phyloP scores from a whole-genome alignment of 805 yeast species.

The Lipomyces mesembrius region DNA sequence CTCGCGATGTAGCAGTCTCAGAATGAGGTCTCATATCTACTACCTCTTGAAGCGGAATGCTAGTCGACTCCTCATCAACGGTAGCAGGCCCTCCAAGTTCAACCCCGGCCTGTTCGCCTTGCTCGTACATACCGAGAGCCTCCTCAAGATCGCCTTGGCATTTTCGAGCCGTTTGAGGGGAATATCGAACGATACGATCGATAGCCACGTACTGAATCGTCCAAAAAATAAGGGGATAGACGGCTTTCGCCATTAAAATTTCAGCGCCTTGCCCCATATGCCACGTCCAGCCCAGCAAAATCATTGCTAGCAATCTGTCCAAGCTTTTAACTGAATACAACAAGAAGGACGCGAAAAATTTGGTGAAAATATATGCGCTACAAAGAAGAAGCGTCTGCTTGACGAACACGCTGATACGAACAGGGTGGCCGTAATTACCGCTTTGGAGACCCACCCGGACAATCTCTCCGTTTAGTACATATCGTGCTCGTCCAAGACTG shows the following conservation, averaged over 20 bases:
- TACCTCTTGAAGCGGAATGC: background rate
- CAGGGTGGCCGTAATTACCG: slow-evolving; percentile 22
- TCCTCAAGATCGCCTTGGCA: slow-evolving; percentile 4
- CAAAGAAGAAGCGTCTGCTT: slow-evolving; percentile 26
- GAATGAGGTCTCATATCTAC: background rate
- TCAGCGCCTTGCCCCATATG: slow-evolving; percentile 28
- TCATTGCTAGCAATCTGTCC: background rate
- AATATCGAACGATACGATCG: slow-evolving; percentile 25
- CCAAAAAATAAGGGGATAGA: slow-evolving; percentile 26
- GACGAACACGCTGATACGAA: slow-evolving; percentile 3
- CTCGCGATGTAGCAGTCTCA: background rate
- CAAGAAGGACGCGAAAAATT: slow-evolving; percentile 1
- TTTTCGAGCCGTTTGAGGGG: background rate
- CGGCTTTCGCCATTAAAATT: slow-evolving; percentile 8
- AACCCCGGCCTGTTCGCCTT: background rate
- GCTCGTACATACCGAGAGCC: background rate
- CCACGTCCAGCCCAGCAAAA: slow-evolving; percentile 25
- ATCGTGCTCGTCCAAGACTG: background rate
- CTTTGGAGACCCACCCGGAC: slow-evolving; percentile 10
- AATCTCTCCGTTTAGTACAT: slow-evolving; percentile 10
- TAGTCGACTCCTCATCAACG: background rate
- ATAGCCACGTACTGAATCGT: slow-evolving; percentile 16
- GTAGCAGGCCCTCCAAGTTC: background rate
- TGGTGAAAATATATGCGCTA: slow-evolving; percentile 13
- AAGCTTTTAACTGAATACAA: background rate